Evolutionary conservation across 139 green algal species (phyloP), one percentile per base, ranked within the genome.

Genomic region (Limnomonas spitsbergensis): DNA sequence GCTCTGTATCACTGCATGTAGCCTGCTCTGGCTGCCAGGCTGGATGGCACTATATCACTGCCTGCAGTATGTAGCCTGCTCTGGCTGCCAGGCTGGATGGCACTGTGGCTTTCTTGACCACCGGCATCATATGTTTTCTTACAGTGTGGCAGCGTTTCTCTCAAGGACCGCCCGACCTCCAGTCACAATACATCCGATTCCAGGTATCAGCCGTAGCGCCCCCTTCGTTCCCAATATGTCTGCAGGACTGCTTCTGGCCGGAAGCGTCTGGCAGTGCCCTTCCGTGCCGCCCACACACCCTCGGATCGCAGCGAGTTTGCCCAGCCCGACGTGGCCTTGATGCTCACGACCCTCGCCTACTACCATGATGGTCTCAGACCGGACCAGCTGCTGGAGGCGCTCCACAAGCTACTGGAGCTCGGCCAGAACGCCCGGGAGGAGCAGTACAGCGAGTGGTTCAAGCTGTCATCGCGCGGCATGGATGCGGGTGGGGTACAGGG

Each of bases 181-280:
- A 47, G 24, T 35, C n/a, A n/a, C n/a, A n/a, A n/a, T n/a, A n/a
- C n/a, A n/a, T n/a, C n/a, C n/a, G n/a, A n/a, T n/a, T n/a, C n/a
- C n/a, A n/a, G n/a, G n/a, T n/a, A n/a, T n/a, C n/a, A n/a, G n/a
- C n/a, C n/a, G n/a, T 68, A 26, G 26, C 3, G n/a, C 3, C n/a
- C 31, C 34, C 4, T 31, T 6, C 26, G n/a, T n/a, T n/a, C 26
- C 38, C 20, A 24, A 52, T 53, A 1, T 6, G 36, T 52, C 37
- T 6, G 34, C 73, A 90, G 83, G 83, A 26, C 4, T 34, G 27
- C 27, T 1, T 70, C 37, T 20, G 84, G 66, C 2, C 80, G 76
- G 4, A 91, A 83, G 80, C 72, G 69, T 26, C 78, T 90, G 76
- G 86, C 85, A 0, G 86, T 91, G 42, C 86, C 86, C 0, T 91